phyloP scores from a whole-genome alignment of 139 green algal species.

The Raphidocelis subcapitata region DNA sequence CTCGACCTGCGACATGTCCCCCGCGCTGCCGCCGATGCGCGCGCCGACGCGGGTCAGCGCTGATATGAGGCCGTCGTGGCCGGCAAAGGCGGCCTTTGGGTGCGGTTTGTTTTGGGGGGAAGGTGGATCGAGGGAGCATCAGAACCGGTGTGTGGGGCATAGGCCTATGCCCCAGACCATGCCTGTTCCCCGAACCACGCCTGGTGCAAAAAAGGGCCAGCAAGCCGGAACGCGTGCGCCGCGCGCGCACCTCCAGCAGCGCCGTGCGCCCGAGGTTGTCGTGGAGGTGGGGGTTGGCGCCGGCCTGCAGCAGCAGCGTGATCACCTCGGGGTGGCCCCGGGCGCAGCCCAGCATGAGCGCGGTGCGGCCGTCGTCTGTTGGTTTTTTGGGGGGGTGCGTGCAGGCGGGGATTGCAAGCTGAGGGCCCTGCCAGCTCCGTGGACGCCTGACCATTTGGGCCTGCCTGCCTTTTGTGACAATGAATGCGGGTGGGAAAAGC shows the following conservation, averaged over 20 bases:
- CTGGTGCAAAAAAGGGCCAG: too few species aligned
- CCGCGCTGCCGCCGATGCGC: neutral
- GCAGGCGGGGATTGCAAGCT: neutral
- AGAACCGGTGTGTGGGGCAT: too few species aligned
- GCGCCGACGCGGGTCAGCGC: neutral
- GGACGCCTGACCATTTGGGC: neutral
- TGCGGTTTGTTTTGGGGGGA: too few species aligned
- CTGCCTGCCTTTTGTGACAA: slow-evolving; percentile 5
- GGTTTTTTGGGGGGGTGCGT: slow-evolving; percentile 10
- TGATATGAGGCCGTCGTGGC: too few species aligned
- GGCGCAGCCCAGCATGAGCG: slow-evolving; percentile 51
- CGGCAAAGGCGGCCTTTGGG: too few species aligned
- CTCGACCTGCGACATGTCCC: neutral
- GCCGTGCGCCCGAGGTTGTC: slow-evolving; percentile 43
- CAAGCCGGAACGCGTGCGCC: too few species aligned
- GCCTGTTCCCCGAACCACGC: too few species aligned
- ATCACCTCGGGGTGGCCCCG: slow-evolving; percentile 46
- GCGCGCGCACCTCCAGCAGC: too few species aligned
- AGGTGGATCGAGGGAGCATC: too few species aligned
- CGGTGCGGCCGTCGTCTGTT: slow-evolving; percentile 52
- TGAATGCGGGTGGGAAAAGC: slow-evolving; percentile 31
- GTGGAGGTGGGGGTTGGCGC: slow-evolving; percentile 5
- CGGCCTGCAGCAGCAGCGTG: slow-evolving; percentile 46
- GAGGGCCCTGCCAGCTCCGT: neutral
- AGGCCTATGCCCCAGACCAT: too few species aligned